Conservation (phyloP, 441 rosid species). For the Jatropha podagrica region DNA sequence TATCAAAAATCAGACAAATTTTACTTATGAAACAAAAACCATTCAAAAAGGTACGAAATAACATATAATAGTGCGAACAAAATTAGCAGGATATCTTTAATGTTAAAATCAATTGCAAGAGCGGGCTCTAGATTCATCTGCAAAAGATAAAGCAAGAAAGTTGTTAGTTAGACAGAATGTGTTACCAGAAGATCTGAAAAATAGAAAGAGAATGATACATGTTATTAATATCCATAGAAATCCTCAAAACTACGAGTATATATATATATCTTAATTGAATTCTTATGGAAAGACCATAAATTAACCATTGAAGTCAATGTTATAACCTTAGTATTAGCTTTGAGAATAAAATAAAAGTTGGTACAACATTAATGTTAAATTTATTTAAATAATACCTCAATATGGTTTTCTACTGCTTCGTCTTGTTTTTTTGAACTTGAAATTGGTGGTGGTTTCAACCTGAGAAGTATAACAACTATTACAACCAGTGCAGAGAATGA, state of each 20-base stretch:
- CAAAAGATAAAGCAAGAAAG: constrained; percentile 31
- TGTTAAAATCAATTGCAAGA: constrained; percentile 79
- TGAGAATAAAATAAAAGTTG: neutral
- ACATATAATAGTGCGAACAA: constrained; percentile 16
- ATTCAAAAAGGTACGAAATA: neutral
- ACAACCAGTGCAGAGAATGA: constrained; percentile 13
- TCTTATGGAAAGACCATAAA: neutral
- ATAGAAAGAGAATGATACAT: neutral
- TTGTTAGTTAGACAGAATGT: constrained; percentile 22
- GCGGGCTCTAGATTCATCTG: constrained; percentile 78
- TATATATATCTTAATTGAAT: neutral
- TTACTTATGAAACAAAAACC: neutral
- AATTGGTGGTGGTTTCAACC: constrained; percentile 67
- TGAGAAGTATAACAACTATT: constrained; percentile 30
- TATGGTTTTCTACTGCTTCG: constrained; percentile 45
- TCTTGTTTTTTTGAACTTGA: constrained; percentile 62
- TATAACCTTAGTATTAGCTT: neutral
- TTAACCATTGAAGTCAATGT: neutral
- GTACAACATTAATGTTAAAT: neutral
- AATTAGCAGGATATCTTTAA: constrained; percentile 86
- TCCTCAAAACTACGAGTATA: neutral
- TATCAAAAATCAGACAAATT: neutral
- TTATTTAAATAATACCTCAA: constrained; percentile 50
- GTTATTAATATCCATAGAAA: neutral
- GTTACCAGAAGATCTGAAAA: neutral